Percentiles rank a stretch among this genome's conserved stretches.
Evolutionary conservation across 2,329 filamentous ascomycete species (phyloP).

Genomic region (Penicillium brevicompactum): DNA sequence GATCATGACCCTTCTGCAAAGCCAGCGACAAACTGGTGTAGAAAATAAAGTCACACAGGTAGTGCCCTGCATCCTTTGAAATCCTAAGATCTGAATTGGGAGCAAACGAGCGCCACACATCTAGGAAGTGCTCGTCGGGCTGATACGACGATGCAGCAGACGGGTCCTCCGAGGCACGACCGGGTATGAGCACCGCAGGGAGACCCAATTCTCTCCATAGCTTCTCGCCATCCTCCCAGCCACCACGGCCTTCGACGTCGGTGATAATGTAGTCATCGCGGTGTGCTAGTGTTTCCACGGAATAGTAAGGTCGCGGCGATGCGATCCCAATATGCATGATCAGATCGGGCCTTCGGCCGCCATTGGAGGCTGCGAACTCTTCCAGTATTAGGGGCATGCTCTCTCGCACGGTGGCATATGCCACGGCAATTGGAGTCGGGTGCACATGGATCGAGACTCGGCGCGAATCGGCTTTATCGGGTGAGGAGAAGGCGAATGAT

Average conservation of each 20-base stretch:
- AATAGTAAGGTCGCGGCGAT: constrained; percentile 64
- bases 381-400: constrained; percentile 66
- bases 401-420: constrained; percentile 66
- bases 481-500: constrained; percentile 54
- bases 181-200: constrained; percentile 57
- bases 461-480: constrained; percentile 27
- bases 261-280: constrained; percentile 70
- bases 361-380: constrained; percentile 42
- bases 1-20: constrained; percentile 31
- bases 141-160: constrained; percentile 26
- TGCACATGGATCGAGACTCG: constrained; percentile 53
- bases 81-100: constrained; percentile 51
- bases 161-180: constrained; percentile 26
- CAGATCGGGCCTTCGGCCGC: constrained; percentile 59
- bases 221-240: constrained; percentile 49
- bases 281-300: constrained; percentile 70
- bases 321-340: constrained; percentile 82
- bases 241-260: constrained; percentile 65
- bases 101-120: constrained; percentile 35
- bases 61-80: constrained; percentile 71
- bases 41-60: constrained; percentile 78
- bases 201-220: constrained; percentile 55
- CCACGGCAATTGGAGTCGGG: constrained; percentile 68
- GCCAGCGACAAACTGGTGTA: constrained; percentile 64
- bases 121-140: constrained; percentile 37